phyloP scores from a whole-genome alignment of 1,284 basidiomycete genomes.

The Ganoderma lingzhi region DNA sequence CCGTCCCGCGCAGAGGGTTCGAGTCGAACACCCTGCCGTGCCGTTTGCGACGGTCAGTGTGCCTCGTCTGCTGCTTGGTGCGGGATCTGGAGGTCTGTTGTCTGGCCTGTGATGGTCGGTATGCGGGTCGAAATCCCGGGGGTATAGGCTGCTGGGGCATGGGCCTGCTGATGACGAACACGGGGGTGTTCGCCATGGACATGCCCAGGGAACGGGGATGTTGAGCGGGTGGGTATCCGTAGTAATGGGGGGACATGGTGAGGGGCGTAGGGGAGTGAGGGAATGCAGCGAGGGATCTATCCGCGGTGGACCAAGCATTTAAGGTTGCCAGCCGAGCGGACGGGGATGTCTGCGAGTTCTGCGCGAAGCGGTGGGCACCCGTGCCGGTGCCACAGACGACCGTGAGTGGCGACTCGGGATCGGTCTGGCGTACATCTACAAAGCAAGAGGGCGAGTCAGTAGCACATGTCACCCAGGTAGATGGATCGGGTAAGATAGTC shows the following conservation, averaged over 20 bases:
- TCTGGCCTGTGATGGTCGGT: constrained; percentile 15
- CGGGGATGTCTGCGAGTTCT: constrained; percentile 3
- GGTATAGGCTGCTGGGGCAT: constrained; percentile 29
- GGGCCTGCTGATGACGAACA: constrained; percentile 29
- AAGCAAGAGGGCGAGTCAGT: constrained; percentile 17
- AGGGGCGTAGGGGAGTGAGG: constrained; percentile 10
- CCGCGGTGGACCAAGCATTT: constrained; percentile 7
- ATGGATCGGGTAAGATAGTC: constrained; percentile 20
- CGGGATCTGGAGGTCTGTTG: constrained; percentile 7
- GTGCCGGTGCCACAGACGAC: constrained; percentile 7
- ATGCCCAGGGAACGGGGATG: constrained; percentile 27
- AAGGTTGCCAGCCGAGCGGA: neutral
- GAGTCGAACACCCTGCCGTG: constrained; percentile 28
- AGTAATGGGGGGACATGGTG: constrained; percentile 28
- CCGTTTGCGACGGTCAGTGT: constrained; percentile 24
- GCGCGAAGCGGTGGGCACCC: constrained; percentile 21
- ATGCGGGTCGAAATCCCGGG: neutral
- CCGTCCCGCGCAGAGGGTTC: constrained; percentile 19
- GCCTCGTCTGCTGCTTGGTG: constrained; percentile 12
- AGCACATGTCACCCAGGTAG: constrained; percentile 19
- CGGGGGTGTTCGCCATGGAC: constrained; percentile 30
- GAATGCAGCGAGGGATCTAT: constrained; percentile 21
- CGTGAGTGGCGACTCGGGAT: constrained; percentile 20
- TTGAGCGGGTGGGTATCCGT: constrained; percentile 21
- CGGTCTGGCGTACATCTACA: constrained; percentile 13